Conservation (phyloP, 257 asterid species). For the Paraleonurus japonicus region DNA sequence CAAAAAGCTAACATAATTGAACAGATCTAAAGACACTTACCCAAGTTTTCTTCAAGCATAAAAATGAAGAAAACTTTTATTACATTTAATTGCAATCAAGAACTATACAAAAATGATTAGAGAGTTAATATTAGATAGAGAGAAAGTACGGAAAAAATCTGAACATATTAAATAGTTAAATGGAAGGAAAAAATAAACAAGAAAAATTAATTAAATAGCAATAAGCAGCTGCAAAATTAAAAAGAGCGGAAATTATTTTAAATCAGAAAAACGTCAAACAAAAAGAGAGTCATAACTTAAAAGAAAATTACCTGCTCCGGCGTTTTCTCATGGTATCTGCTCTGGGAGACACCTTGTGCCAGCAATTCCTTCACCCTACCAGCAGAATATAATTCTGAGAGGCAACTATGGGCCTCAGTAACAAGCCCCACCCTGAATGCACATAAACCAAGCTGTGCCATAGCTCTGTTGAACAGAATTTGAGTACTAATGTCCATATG, state of each 20-base stretch:
- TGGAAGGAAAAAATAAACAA: too few relatives aligned
- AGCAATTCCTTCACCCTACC: constrained; percentile 95
- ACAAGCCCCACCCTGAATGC: constrained; percentile 86
- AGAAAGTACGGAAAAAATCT: too few relatives aligned
- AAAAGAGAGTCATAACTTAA: neutral
- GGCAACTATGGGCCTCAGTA: constrained; percentile 76
- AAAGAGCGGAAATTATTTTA: too few relatives aligned
- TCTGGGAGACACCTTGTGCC: constrained; percentile 95
- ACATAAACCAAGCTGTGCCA: constrained; percentile 96
- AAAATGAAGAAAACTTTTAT: neutral
- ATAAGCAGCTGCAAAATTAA: neutral
- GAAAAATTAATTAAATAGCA: too few relatives aligned
- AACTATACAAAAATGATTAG: neutral
- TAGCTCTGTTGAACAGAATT: constrained; percentile 82
- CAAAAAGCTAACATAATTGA: neutral
- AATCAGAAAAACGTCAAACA: neutral
- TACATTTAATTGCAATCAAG: neutral
- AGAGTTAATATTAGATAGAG: neutral
- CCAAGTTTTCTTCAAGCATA: neutral
- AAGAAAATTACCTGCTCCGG: constrained; percentile 81
- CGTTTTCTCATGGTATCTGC: constrained; percentile 91
- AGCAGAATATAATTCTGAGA: constrained; percentile 83
- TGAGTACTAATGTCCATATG: constrained; percentile 97
- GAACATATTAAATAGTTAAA: neutral
- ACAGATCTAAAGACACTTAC: neutral